phyloP scores from a whole-genome alignment of 179 eudicot species.

The Vitellaria paradoxa region DNA sequence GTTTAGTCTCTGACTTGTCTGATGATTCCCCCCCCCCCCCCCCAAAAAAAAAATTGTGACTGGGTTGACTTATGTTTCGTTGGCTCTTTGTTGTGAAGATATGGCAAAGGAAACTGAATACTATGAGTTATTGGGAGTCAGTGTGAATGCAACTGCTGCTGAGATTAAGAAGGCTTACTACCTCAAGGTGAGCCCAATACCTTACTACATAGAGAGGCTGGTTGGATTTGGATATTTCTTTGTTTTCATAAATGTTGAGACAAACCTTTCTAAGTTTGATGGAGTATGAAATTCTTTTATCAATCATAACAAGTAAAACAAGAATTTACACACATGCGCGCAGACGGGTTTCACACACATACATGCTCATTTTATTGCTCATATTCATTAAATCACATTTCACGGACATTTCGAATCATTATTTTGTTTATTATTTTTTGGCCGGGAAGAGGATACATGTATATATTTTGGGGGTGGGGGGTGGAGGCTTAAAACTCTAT shows the following conservation, averaged over 20 bases:
- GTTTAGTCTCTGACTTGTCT: no score
- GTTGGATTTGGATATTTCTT: no score
- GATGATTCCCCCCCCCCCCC: no score
- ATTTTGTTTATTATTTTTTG: background rate
- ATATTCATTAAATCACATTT: background rate
- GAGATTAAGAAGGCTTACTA: constrained; percentile 87
- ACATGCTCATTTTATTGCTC: background rate
- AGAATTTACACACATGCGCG: background rate
- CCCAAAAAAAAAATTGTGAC: no score
- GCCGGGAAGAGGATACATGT: background rate
- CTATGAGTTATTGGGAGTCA: constrained; percentile 79
- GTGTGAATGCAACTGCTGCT: constrained; percentile 58
- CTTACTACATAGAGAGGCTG: background rate
- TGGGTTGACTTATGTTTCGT: background rate
- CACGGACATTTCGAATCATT: background rate
- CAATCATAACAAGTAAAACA: background rate
- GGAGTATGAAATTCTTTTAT: background rate
- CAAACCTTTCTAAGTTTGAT: background rate
- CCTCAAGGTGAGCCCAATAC: constrained; percentile 30
- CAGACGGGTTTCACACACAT: background rate
- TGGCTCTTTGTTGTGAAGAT: background rate
- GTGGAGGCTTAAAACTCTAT: background rate
- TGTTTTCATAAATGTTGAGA: background rate
- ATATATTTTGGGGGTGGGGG: no score
- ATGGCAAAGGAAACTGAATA: constrained; percentile 91